Base-by-base conservation (phyloP, 2,329 filamentous ascomycete genomes). In the Aureobasidium vineae region DNA sequence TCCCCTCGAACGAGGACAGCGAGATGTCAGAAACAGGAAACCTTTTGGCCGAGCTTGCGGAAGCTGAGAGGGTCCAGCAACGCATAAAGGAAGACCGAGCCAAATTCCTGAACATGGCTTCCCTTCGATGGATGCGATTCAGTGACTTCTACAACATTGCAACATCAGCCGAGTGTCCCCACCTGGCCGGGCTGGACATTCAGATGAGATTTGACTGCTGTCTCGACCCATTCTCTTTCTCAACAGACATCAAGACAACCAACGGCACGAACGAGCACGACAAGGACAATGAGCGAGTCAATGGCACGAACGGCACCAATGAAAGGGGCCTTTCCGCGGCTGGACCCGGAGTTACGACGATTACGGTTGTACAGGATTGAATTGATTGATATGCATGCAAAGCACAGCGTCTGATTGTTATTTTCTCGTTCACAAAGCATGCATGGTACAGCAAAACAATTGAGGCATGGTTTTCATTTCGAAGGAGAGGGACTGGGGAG, bases 61-160 rank as follows among this genome's bases (percentile, higher is more conserved):
- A 65, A 36, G 66, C 66, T 23, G 66, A 69, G 33, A 36, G 41
- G 19, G 52, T 65, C 11, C 66, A 66, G 10, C 47, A 54, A 36
- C 63, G 56, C 23, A 66, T 69, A 33, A 43, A 65, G 13, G 56
- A 65, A 54, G 68, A 69, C 63, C 47, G 63, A 43, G 33, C 38
- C 23, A 66, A 63, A 49, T 69, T 69, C 61, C 28, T 68, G 16
- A n/a, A 23, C 40, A 66, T 69, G 66, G 36, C 31, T 19, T 40
- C 67, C 8, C 49, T 69, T 2, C 33, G 50, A 7, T 69, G 68
- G 68, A 67, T 69, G 52, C 63, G 61, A 4, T 66, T 69, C 43
- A 66, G 65, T 28, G 68, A 68, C 21, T 68, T 69, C 40, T 66
- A 68, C 45, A 59, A 63, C 33, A 54, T 65, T 23, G 64, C 64